Conservation (phyloP, 2,329 filamentous ascomycete species). For the Plectosphaerella sp. region DNA sequence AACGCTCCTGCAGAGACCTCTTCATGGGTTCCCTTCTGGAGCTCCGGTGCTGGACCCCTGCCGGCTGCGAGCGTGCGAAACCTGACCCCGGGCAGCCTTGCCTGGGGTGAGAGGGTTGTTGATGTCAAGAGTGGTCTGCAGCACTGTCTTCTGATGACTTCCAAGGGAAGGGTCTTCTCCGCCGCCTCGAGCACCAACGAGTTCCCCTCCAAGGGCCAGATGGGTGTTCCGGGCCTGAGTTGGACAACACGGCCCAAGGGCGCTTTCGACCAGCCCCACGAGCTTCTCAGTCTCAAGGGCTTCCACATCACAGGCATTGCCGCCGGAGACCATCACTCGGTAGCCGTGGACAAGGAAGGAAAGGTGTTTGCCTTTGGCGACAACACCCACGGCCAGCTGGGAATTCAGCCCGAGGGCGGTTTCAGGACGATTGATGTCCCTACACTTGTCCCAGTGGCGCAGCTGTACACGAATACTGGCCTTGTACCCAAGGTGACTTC, state of each 20-base stretch:
- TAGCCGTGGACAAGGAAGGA: constrained; percentile 71
- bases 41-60: constrained; percentile 22
- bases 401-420: constrained; percentile 65
- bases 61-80: constrained; percentile 63
- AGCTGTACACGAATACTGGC: constrained; percentile 65
- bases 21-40: constrained; percentile 74
- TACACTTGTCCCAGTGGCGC: constrained; percentile 63
- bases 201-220: constrained; percentile 79
- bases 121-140: constrained; percentile 76
- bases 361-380: constrained; percentile 85
- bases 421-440: constrained; percentile 64
- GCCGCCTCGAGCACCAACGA: constrained; percentile 74
- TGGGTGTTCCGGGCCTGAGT: constrained; percentile 78
- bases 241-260: constrained; percentile 76
- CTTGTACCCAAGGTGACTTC: constrained; percentile 64
- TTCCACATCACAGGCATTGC: constrained; percentile 72
- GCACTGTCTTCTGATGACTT: constrained; percentile 82
- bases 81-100: constrained; percentile 60
- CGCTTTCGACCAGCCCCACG: constrained; percentile 76
- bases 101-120: constrained; percentile 67
- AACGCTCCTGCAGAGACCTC: constrained; percentile 38
- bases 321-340: constrained; percentile 80
- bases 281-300: constrained; percentile 66
- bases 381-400: constrained; percentile 86
- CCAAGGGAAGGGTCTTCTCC: constrained; percentile 79